Base-by-base conservation (phyloP, 768 basidiomycete species). In the Leccinum boreale region DNA sequence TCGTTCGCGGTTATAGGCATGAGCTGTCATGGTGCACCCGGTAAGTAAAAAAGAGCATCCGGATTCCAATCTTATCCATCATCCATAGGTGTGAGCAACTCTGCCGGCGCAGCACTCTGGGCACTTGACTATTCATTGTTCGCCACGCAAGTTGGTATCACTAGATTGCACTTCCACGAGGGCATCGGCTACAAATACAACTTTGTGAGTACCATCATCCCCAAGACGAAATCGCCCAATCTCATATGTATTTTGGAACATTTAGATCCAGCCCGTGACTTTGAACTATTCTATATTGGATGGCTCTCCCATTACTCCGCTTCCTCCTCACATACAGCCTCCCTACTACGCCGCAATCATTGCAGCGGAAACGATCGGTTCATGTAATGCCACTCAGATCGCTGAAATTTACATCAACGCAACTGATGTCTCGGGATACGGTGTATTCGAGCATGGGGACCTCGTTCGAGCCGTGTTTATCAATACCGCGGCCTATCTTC, bases 161-260 rank as follows among this genome's bases (percentile, higher is more conserved):
- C 78, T 28, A 74, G 79, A 51, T 59, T 85, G 15, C 84, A 79
- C 71, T 86, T 86, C 75, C 86, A 89, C 64, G 76, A 84, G 55
- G 87, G 86, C 15, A 74, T 89, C 53, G 87, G 87, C 1, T 89
- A 78, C 73, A 89, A 89, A 70, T 89, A 88, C 64, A 85, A 82
- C 65, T 73, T 87, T 53, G 86, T 84, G 31, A 53, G 59, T 1
- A 3, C 17, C 31, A 17, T 9, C 21, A 28, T 39, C 19, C 19
- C 12, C 3, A 6, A 8, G 36, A 21, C 11, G 29, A 48, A 19
- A n/a, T 17, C n/a, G 21, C 7, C 33, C 21, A 8, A 46, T 17
- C 56, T 52, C 3, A 49, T 3, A 42, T 42, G 8, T 28, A 17
- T 36, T 17, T 46, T 39, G 21, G 19, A 54, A 72, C 59, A 1